Evolutionary conservation across 192 early-diverging fungal genomes (phyloP), one percentile per base, ranked within the genome.

Genomic region (Phycomyces nitens): DNA sequence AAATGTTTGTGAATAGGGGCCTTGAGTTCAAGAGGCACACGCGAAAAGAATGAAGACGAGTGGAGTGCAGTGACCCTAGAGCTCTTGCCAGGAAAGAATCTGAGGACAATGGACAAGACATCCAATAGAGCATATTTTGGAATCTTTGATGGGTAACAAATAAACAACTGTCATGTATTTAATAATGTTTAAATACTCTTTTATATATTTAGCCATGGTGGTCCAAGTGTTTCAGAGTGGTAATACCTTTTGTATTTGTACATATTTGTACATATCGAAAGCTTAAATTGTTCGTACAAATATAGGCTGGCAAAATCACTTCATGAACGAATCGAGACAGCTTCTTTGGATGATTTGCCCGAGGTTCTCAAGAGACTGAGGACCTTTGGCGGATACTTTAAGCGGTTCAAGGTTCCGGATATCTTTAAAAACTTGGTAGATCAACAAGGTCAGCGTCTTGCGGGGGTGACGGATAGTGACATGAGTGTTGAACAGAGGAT

Each of bases 401-500:
- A 62, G n/a, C 58, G 76, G 6, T 78, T 82, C 49, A 71, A 47
- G 11, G 62, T 70, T 16, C 73, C 73, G 21, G 16, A 11, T 2
- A 40, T 53, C 0, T 58, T 75, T n/a, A 65, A 60, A 12, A 42
- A 66, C 10, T 14, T 56, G 20, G 56, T 62, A 11, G 68, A 75
- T n/a, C 15, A 40, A 42, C 3, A 58, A 9, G 70, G 70, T 14
- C 8, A 49, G 10, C 42, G 59, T 0, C 49, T 68, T 26, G 11
- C 16, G 12, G 43, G 24, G 15, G 39, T 47, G 5, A 23, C 44
- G 5, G 21, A 18, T 2, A 21, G 14, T 4, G 61, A 62, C n/a
- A 74, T 90, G 69, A 88, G 82, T n/a, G 56, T 88, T 18, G 86
- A 90, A 62, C 87, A 90, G 60, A 74, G 89, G 6, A 56, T 90